Evolutionary conservation across 768 basidiomycete species (phyloP), one percentile per base, ranked within the genome.

Genomic region (Calocybe indica): DNA sequence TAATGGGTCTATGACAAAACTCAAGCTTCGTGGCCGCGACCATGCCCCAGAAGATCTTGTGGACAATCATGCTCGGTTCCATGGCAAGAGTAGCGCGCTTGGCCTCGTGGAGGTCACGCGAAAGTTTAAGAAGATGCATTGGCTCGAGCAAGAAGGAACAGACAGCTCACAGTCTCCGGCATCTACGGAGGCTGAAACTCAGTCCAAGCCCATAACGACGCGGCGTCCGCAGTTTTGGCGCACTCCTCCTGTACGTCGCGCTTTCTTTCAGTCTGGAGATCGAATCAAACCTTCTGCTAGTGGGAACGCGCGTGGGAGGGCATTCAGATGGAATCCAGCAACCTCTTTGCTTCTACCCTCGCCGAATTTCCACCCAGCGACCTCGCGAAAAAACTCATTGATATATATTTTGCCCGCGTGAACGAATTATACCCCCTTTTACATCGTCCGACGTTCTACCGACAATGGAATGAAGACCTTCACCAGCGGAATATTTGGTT

Each of bases 381-480:
- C 49, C 76, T 92, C 12, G 75, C 75, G 6, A 57, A 63, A 29
- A 59, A 54, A 12, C 71, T 96, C 30, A 78, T 93, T 53, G 66
- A 78, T 35, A 67, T 83, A 29, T 92, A 80, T 60, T 95, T 95
- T 55, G 53, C 64, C 2, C 70, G 82, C 49, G 62, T 73, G 43
- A 86, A 91, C 56, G 56, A 60, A 29, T 68, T 78, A 33, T 71
- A 80, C 46, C 88, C 88, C 6, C 63, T 92, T 13, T 68, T 93
- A 29, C 88, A 92, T 58, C 75, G 74, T 14, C 80, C 80, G 5
- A 81, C 83, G 0, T 92, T 93, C 56, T 68, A 79, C 34, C 71
- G 72, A 11, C 78, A 84, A 40, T 83, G 80, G 69, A 66, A 58
- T 31, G 73, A 78, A 1, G 68, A 68, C 6, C 57, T 84, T 22